A percentile compares a stretch with the other conserved stretches of the same genome.
Conservation (phyloP, 2,329 filamentous ascomycete genomes). For the Emergomyces africanus region DNA sequence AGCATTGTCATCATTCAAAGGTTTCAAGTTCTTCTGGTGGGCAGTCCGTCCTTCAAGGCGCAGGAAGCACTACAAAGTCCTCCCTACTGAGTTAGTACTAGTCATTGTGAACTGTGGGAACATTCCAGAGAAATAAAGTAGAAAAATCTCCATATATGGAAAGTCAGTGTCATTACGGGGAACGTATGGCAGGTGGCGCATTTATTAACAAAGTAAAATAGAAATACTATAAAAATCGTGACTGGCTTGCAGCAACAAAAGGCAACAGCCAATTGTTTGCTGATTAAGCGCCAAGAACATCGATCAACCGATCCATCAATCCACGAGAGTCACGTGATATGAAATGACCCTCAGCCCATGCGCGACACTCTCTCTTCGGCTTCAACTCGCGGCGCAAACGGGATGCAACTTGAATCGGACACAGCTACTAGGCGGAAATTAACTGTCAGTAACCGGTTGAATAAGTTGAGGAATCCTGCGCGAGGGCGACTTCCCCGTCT, state of each 20-base stretch:
- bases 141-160: neutral
- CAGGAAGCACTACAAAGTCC: too few relatives aligned
- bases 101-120: too few relatives aligned
- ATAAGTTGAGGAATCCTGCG: neutral
- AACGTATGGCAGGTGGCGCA: neutral
- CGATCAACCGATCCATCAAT: too few relatives aligned
- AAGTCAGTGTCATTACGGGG: neutral
- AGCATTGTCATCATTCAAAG: neutral
- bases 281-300: too few relatives aligned
- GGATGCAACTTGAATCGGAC: neutral
- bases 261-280: neutral
- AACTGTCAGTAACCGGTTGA: neutral
- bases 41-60: neutral
- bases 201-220: neutral
- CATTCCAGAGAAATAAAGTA: too few relatives aligned
- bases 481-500: neutral
- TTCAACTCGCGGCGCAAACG: neutral
- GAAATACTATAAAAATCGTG: too few relatives aligned
- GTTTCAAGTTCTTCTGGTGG: neutral
- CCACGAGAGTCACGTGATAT: neutral
- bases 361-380: neutral
- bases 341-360: neutral
- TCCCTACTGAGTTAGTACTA: too few relatives aligned
- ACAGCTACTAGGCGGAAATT: neutral
- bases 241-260: too few relatives aligned